phyloP scores from a whole-genome alignment of 768 basidiomycete genomes.

The Suillus subaureus region DNA sequence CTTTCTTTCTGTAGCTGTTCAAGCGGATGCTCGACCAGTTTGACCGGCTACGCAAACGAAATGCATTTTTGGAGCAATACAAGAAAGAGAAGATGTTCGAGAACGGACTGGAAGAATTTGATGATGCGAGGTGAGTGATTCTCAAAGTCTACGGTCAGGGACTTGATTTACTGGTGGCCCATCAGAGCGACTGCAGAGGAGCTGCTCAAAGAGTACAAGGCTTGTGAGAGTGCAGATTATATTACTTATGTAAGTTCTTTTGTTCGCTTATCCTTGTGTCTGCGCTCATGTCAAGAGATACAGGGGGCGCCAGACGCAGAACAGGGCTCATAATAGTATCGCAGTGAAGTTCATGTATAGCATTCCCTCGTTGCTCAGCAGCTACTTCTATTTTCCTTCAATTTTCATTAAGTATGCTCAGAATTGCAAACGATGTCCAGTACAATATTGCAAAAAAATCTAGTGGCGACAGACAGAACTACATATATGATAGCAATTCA shows the following conservation, averaged over 20 bases:
- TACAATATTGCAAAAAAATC: slow-evolving; percentile 22
- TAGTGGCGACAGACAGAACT: slow-evolving; percentile 19
- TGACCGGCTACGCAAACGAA: slow-evolving; percentile 81
- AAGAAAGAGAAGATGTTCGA: slow-evolving; percentile 97
- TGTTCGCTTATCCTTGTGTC: neutral
- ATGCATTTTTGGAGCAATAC: slow-evolving; percentile 97
- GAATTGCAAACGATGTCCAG: slow-evolving; percentile 24
- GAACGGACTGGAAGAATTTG: slow-evolving; percentile 92
- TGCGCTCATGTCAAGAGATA: slow-evolving; percentile 7
- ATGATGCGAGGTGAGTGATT: slow-evolving; percentile 81
- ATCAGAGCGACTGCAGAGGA: slow-evolving; percentile 83
- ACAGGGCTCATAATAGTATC: slow-evolving; percentile 21
- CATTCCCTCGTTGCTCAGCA: slow-evolving; percentile 1
- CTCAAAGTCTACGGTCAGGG: neutral
- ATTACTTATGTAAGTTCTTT: slow-evolving; percentile 72
- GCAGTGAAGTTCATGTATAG: neutral
- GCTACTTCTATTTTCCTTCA: neutral
- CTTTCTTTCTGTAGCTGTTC: slow-evolving; percentile 63
- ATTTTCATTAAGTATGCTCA: slow-evolving; percentile 11
- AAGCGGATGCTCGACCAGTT: slow-evolving; percentile 96
- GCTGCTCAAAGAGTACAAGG: slow-evolving; percentile 90
- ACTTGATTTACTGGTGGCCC: neutral
- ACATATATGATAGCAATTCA: slow-evolving; percentile 22
- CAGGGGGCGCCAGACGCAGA: slow-evolving; percentile 38
- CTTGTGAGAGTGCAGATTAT: slow-evolving; percentile 94